These are phyloP conservation scores for Pseudomassariella vexata DNA, from an alignment of 2,329 filamentous ascomycete genomes.

Conservation along the genomic window DNA sequence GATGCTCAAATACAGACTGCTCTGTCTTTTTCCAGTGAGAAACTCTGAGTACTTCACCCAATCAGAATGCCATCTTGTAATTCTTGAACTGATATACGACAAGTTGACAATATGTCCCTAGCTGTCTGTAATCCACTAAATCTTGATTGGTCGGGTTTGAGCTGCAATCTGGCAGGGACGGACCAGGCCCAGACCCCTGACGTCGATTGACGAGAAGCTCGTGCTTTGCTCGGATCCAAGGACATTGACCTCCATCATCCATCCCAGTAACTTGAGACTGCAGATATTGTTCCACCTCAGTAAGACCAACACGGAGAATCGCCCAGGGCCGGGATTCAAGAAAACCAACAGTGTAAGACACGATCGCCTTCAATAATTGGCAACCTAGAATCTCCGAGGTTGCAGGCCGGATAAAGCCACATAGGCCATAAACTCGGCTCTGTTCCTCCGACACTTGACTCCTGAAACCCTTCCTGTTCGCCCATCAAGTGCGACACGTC, in stretches of 20 bases:
- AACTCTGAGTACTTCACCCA: too few species aligned
- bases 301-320: background rate
- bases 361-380: background rate
- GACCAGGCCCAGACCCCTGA: background rate
- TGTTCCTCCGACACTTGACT: background rate
- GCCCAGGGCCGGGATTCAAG: background rate
- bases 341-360: background rate
- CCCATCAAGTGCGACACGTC: background rate
- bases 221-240: background rate
- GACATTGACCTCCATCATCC: too few species aligned
- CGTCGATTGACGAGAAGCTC: conserved; percentile 1
- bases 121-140: background rate
- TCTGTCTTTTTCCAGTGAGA: too few species aligned
- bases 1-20: too few species aligned
- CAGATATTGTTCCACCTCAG: background rate
- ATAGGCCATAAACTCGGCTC: conserved; percentile 2
- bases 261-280: background rate
- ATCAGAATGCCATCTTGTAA: too few species aligned
- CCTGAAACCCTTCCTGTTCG: background rate
- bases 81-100: too few species aligned
- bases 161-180: background rate
- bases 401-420: conserved; percentile 7
- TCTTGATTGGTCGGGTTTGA: background rate
- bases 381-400: background rate
- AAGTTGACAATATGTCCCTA: too few species aligned